Conservation (phyloP, 2,329 filamentous ascomycete genomes). For the Elsinoe ampelina region DNA sequence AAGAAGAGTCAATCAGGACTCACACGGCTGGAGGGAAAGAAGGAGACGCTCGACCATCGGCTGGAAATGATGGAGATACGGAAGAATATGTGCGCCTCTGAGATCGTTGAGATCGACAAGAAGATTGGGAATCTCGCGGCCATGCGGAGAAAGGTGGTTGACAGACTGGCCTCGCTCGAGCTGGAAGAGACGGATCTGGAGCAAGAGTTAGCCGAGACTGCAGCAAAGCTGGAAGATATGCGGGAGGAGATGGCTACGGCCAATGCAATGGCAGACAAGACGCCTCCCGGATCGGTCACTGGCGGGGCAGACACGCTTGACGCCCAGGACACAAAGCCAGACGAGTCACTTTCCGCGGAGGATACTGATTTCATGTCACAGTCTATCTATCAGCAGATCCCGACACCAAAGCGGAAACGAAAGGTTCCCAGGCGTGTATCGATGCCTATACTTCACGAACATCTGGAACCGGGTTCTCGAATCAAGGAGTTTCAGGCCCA, state of each 20-base stretch:
- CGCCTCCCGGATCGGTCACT: slow-evolving; percentile 21
- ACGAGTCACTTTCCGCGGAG: slow-evolving; percentile 34
- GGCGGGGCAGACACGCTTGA: neutral
- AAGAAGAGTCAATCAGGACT: slow-evolving; percentile 57
- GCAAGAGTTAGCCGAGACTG: slow-evolving; percentile 61
- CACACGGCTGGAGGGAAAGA: slow-evolving; percentile 68
- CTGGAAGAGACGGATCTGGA: slow-evolving; percentile 85
- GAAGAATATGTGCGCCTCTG: slow-evolving; percentile 95
- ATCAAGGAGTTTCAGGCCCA: slow-evolving; percentile 88
- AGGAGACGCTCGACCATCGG: slow-evolving; percentile 68
- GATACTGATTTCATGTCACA: slow-evolving; percentile 82
- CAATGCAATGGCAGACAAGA: slow-evolving; percentile 36
- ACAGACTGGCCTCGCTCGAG: slow-evolving; percentile 75
- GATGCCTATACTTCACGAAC: slow-evolving; percentile 91
- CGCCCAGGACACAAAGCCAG: slow-evolving; percentile 18
- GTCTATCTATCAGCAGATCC: slow-evolving; percentile 90
- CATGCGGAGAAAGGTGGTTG: slow-evolving; percentile 87
- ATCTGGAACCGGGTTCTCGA: slow-evolving; percentile 78
- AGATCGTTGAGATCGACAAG: slow-evolving; percentile 93
- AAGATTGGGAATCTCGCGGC: slow-evolving; percentile 89
- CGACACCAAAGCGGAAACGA: slow-evolving; percentile 47
- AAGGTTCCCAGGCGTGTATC: slow-evolving; percentile 61
- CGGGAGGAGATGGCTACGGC: slow-evolving; percentile 49
- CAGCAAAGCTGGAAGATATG: slow-evolving; percentile 54
- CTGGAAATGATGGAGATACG: slow-evolving; percentile 85